Conservation (phyloP, 2,329 filamentous ascomycete genomes). For the Fusarium chlamydosporum region DNA sequence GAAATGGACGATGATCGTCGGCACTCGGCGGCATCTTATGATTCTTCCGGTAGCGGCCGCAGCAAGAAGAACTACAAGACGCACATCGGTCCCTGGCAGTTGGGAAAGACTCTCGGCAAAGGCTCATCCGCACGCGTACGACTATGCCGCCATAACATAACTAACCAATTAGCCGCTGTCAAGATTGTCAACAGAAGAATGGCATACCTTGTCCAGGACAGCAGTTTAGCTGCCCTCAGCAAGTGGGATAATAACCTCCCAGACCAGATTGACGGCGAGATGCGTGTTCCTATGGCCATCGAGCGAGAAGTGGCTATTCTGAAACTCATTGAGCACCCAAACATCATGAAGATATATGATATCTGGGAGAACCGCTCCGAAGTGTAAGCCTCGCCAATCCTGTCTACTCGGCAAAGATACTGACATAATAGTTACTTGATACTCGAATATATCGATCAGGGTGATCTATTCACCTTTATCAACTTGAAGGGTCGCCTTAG, state of each 20-base stretch:
- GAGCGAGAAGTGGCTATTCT: slow-evolving; percentile 97
- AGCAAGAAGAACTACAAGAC: slow-evolving; percentile 70
- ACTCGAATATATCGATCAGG: slow-evolving; percentile 86
- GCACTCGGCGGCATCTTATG: slow-evolving; percentile 59
- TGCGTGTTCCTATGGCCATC: slow-evolving; percentile 86
- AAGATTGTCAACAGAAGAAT: slow-evolving; percentile 94
- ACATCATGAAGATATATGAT: slow-evolving; percentile 94
- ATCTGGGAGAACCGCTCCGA: slow-evolving; percentile 98
- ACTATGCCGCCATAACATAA: slow-evolving; percentile 83
- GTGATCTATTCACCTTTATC: slow-evolving; percentile 90
- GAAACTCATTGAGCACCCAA: slow-evolving; percentile 94
- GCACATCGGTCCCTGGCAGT: slow-evolving; percentile 92
- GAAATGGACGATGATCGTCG: slow-evolving; percentile 56
- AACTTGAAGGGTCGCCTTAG: slow-evolving; percentile 78
- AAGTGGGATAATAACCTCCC: slow-evolving; percentile 74
- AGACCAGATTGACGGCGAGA: slow-evolving; percentile 70
- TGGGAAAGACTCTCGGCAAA: slow-evolving; percentile 89
- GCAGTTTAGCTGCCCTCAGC: slow-evolving; percentile 87
- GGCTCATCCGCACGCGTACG: slow-evolving; percentile 92
- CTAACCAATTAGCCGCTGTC: slow-evolving; percentile 86
- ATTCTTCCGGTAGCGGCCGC: slow-evolving; percentile 58
- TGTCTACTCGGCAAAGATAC: not conserved
- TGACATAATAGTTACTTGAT: slow-evolving; percentile 81
- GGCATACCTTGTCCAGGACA: slow-evolving; percentile 84
- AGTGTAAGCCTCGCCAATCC: slow-evolving; percentile 70